Evolutionary conservation across 208 protist species (phyloP).

Genomic region (Acanthamoeba culbertsoni): DNA sequence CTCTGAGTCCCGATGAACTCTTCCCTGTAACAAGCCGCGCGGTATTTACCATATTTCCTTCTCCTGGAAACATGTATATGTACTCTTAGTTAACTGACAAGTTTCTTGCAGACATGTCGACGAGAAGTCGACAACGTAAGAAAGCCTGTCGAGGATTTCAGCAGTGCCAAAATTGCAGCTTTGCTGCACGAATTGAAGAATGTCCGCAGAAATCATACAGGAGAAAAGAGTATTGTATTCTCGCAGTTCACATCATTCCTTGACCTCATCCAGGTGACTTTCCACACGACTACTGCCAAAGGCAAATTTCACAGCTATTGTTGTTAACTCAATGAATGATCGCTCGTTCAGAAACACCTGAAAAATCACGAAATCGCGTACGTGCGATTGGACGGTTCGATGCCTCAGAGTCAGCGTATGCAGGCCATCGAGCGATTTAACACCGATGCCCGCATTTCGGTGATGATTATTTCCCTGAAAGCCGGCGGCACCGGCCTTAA

Average conservation of each 20-base stretch:
- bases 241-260: slow-evolving; percentile 97
- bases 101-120: neutral
- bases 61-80: neutral
- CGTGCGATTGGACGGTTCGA: slow-evolving; percentile 86
- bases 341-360: slow-evolving; percentile 62
- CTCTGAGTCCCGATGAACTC: neutral
- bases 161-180: neutral
- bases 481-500: slow-evolving; percentile 95
- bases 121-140: neutral
- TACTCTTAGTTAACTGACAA: neutral
- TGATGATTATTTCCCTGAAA: slow-evolving; percentile 80
- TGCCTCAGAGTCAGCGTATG: slow-evolving; percentile 72
- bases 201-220: neutral
- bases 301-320: too few species aligned
- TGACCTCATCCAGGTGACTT: slow-evolving; percentile 90
- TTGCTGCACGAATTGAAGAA: neutral
- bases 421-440: slow-evolving; percentile 66
- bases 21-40: too few species aligned
- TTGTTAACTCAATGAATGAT: too few species aligned
- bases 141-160: neutral
- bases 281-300: slow-evolving; percentile 86
- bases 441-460: slow-evolving; percentile 43
- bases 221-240: slow-evolving; percentile 95
- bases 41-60: too few species aligned
- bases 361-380: neutral